Base-by-base conservation (phyloP, 2,329 filamentous ascomycete species). In the Penicillium decumbens region DNA sequence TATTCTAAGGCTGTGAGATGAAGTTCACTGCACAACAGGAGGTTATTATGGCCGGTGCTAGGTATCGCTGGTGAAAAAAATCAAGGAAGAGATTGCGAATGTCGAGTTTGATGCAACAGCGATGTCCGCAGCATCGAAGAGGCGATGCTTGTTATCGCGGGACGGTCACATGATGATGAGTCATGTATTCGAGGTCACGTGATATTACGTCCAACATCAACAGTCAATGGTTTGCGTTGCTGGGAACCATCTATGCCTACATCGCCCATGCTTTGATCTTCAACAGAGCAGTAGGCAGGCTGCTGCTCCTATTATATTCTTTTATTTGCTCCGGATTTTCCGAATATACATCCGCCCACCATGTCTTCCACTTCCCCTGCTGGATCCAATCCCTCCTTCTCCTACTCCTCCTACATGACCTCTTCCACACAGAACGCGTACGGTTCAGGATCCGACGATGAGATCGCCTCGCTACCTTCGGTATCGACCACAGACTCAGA, bases 381-480 rank as follows among this genome's bases (percentile, higher is more conserved):
- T 50, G 56, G 58, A 40, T 63, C 65, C 37, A 62, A 65, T 49
- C 61, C 65, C 39, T 72, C 70, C 27, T 65, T 69, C 51, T 66
- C 66, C 39, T 64, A 68, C 45, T 71, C 71, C 29, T 61, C 69
- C 39, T 72, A 69, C 52, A 69, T 73, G 62, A 60, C 72, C 32
- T 59, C 68, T 38, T 72, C 69, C 42, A 52, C 48, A 39, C 63
- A 63, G 44, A 58, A 55, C 35, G 58, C 55, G 29, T 60, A 58
- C 27, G 51, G 51, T 32, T 55, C 56, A 32, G 62, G 59, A 39
- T 68, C 68, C 24, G 65, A 70, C 4, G 70, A 73, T 43, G 72
- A 74, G 15, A 49, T 76, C 43, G 72, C 71, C 20, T 75, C 73
- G 1, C 64, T 76, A 15, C 73, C 73, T 1, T 71, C 68, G 9